These are phyloP conservation scores for Lentinula boryana DNA, from an alignment of 768 basidiomycete species.

Conservation along the genomic window DNA sequence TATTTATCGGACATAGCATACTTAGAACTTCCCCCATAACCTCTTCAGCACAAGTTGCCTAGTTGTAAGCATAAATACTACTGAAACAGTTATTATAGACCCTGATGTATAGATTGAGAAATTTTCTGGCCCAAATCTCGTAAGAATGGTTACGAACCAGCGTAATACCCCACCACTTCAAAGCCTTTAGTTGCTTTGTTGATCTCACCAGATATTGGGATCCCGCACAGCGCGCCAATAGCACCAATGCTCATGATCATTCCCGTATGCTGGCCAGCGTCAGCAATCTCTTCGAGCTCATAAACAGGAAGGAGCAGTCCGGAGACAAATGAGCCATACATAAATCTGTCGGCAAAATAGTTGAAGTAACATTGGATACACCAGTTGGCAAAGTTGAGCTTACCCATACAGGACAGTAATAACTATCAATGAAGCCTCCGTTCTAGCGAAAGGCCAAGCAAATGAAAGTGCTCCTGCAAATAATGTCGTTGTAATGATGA, in stretches of 20 bases:
- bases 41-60: constrained; percentile 33
- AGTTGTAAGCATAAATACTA: constrained; percentile 32
- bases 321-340: constrained; percentile 46
- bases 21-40: constrained; percentile 35
- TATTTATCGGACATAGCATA: neutral
- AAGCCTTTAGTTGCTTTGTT: constrained; percentile 38
- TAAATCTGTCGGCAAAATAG: constrained; percentile 24
- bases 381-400: neutral
- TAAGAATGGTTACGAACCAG: constrained; percentile 24
- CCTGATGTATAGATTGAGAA: constrained; percentile 16
- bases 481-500: constrained; percentile 61
- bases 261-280: constrained; percentile 53
- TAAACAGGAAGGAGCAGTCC: constrained; percentile 41
- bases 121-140: neutral
- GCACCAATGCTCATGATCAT: constrained; percentile 48
- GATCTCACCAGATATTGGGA: constrained; percentile 61
- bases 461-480: constrained; percentile 54
- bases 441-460: constrained; percentile 61
- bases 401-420: constrained; percentile 2
- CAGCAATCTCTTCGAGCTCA: constrained; percentile 41
- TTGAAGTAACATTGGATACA: too few species aligned
- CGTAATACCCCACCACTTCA: constrained; percentile 41
- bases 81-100: constrained; percentile 32
- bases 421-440: constrained; percentile 28
- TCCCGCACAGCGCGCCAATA: constrained; percentile 50